Evolutionary conservation across 2,329 filamentous ascomycete genomes (phyloP).

Genomic region (Calcarisporium arbuscula): DNA sequence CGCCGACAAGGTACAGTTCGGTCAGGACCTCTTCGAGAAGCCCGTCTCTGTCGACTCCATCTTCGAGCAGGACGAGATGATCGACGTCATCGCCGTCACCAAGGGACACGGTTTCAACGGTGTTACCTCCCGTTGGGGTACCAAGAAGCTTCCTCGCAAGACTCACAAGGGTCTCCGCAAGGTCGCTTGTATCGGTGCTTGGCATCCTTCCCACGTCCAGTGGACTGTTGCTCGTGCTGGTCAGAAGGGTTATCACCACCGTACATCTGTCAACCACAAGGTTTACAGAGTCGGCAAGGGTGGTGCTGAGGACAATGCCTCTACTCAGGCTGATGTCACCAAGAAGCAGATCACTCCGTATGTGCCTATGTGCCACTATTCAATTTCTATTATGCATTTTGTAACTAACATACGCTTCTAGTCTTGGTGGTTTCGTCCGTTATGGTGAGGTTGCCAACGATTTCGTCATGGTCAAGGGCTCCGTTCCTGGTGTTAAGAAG

Average conservation of each 20-base stretch:
- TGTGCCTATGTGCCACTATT: constrained; percentile 35
- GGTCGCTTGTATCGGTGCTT: constrained; percentile 99
- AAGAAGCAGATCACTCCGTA: constrained; percentile 99
- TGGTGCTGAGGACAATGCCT: constrained; percentile 82
- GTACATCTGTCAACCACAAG: constrained; percentile 99
- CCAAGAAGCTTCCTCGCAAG: constrained; percentile 99
- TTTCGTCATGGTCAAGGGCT: constrained; percentile 97
- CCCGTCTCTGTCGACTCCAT: constrained; percentile 84
- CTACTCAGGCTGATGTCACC: constrained; percentile 92
- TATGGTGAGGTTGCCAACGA: constrained; percentile 99
- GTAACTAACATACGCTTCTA: constrained; percentile 37
- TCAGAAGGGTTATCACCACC: constrained; percentile 99
- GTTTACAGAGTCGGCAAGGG: constrained; percentile 97
- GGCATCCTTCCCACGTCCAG: constrained; percentile 99
- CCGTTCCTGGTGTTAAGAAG: constrained; percentile 98
- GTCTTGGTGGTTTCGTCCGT: constrained; percentile 97
- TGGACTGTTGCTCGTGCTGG: constrained; percentile 99
- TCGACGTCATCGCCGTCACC: constrained; percentile 98
- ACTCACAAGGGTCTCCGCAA: constrained; percentile 99
- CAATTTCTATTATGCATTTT: background rate
- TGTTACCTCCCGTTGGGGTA: constrained; percentile 97
- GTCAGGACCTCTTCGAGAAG: constrained; percentile 97
- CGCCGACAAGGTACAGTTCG: constrained; percentile 95
- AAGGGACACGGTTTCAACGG: constrained; percentile 98
- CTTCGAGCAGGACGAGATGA: constrained; percentile 99